Evolutionary conservation across 768 basidiomycete species (phyloP).

Genomic region (Macrolepiota fuliginosa): DNA sequence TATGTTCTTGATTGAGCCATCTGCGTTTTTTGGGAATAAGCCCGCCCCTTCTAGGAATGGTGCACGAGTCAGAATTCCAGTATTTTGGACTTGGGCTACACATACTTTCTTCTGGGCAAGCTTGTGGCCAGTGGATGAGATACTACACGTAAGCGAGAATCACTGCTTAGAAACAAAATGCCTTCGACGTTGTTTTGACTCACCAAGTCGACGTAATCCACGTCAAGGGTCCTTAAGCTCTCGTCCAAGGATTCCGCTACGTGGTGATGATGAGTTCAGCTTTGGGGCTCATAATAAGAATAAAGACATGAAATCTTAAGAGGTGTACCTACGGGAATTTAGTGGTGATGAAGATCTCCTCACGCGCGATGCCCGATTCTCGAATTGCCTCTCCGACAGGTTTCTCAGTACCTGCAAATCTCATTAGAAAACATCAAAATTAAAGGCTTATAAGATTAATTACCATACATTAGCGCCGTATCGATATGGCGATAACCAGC

Average conservation of each 20-base stretch:
- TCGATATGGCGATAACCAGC: constrained; percentile 42
- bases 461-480: constrained; percentile 34
- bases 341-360: constrained; percentile 47
- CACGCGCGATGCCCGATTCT: constrained; percentile 45
- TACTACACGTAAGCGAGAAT: constrained; percentile 24
- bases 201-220: constrained; percentile 46
- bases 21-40: constrained; percentile 20
- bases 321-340: constrained; percentile 36
- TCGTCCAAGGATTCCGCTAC: constrained; percentile 40
- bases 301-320: background rate
- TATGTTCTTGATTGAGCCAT: constrained; percentile 30
- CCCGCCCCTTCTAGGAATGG: constrained; percentile 10
- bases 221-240: constrained; percentile 34
- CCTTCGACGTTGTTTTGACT: background rate
- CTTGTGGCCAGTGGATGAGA: constrained; percentile 51
- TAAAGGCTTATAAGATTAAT: background rate
- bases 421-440: background rate
- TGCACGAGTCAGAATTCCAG: background rate
- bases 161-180: background rate
- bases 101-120: constrained; percentile 27
- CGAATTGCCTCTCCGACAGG: constrained; percentile 43
- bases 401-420: constrained; percentile 29
- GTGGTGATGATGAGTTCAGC: constrained; percentile 31
- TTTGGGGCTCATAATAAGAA: constrained; percentile 23
- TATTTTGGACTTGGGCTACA: background rate